These are phyloP conservation scores for Corymbia maculata DNA, from an alignment of 345 rosid genomes.

Conservation along the genomic window DNA sequence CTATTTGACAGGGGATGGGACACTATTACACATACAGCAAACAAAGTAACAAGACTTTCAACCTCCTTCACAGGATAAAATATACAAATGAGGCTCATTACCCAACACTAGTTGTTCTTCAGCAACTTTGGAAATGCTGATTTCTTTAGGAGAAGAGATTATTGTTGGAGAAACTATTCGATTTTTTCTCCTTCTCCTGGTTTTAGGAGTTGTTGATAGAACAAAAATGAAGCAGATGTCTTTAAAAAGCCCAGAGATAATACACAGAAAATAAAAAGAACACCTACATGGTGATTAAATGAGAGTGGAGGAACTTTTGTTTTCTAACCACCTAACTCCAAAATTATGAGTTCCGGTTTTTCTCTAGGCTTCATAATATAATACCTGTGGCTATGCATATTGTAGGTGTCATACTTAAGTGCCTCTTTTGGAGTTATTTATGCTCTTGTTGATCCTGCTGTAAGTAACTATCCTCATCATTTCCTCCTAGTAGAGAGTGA, in stretches of 20 bases:
- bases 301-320: background rate
- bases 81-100: background rate
- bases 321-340: background rate
- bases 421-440: slow-evolving; percentile 49
- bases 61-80: background rate
- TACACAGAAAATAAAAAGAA: background rate
- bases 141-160: background rate
- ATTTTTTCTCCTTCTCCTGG: background rate
- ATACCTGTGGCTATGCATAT: background rate
- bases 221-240: background rate
- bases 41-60: background rate
- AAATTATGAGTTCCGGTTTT: background rate
- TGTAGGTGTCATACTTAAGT: slow-evolving; percentile 41
- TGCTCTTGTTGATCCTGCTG: slow-evolving; percentile 36
- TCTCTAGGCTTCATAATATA: background rate
- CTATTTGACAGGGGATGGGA: background rate
- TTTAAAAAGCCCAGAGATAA: background rate
- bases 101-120: background rate
- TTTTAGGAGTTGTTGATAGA: background rate
- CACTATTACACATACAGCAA: background rate
- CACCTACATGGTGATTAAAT: background rate
- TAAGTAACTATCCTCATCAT: slow-evolving; percentile 2
- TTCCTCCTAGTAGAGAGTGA: background rate
- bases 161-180: background rate
- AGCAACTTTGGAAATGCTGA: background rate